A percentile compares a stretch with the other conserved stretches of the same genome.
Evolutionary conservation across 129 eudicot genomes (phyloP).

Genomic region (Logfia minima): DNA sequence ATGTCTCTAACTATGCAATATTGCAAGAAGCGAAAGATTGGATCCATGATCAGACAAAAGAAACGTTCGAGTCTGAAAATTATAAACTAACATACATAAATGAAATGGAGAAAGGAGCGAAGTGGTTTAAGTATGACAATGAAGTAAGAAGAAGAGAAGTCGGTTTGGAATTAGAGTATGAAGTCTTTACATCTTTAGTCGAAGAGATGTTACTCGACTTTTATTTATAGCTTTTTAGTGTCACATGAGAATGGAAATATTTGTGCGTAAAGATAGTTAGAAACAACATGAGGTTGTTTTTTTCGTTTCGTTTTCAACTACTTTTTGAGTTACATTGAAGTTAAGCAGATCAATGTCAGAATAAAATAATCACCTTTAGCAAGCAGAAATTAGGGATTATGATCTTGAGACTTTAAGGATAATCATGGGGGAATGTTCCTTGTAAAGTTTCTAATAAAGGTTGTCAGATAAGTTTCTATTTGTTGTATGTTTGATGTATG

Average conservation of each 20-base stretch:
- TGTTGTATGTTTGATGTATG: too few species aligned
- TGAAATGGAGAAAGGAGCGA: slow-evolving; percentile 58
- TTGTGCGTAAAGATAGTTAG: neutral
- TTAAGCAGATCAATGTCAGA: neutral
- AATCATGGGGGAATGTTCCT: neutral
- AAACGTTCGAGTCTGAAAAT: slow-evolving; percentile 47
- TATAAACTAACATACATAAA: slow-evolving; percentile 48
- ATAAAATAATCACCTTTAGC: neutral
- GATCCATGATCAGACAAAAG: slow-evolving; percentile 48
- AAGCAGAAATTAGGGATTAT: neutral
- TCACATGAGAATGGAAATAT: neutral
- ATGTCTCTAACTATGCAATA: slow-evolving; percentile 24
- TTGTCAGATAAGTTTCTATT: neutral
- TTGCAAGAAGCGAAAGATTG: slow-evolving; percentile 56
- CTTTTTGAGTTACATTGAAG: neutral
- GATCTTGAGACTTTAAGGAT: neutral
- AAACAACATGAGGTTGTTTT: neutral
- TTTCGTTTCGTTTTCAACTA: neutral
- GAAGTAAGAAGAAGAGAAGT: slow-evolving; percentile 41
- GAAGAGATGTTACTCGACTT: slow-evolving; percentile 51
- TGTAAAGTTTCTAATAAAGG: neutral
- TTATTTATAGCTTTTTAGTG: neutral
- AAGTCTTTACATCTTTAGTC: slow-evolving; percentile 48
- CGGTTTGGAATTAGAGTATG: slow-evolving; percentile 47
- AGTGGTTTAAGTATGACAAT: slow-evolving; percentile 45